These are phyloP conservation scores for Osmanthus fragrans DNA, from an alignment of 257 asterid genomes.

Conservation along the genomic window DNA sequence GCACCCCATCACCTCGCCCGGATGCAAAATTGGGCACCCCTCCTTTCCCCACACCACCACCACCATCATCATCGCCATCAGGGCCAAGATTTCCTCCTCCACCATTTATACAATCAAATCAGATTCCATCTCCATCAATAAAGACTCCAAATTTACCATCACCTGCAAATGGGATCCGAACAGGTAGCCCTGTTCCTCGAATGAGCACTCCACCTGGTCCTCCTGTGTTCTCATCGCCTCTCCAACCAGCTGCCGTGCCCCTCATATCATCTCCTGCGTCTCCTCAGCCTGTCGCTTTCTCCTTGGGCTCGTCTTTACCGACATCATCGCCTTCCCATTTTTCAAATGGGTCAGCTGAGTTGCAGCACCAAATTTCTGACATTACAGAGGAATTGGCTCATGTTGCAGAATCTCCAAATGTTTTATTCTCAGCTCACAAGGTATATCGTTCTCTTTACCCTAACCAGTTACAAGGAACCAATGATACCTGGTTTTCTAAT, in stretches of 20 bases:
- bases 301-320: slow-evolving; percentile 75
- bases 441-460: slow-evolving; percentile 34
- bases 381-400: slow-evolving; percentile 48
- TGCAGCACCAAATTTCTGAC: slow-evolving; percentile 61
- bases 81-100: slow-evolving; percentile 62
- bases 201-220: slow-evolving; percentile 99
- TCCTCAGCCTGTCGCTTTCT: slow-evolving; percentile 87
- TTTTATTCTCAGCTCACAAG: slow-evolving; percentile 91
- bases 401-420: slow-evolving; percentile 60
- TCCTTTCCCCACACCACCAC: slow-evolving; percentile 35
- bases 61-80: slow-evolving; percentile 35
- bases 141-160: slow-evolving; percentile 68
- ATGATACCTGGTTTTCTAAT: background rate
- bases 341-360: slow-evolving; percentile 67
- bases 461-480: background rate
- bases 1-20: slow-evolving; percentile 23
- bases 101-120: slow-evolving; percentile 59
- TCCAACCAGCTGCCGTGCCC: slow-evolving; percentile 95
- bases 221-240: slow-evolving; percentile 89
- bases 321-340: slow-evolving; percentile 67
- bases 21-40: slow-evolving; percentile 41
- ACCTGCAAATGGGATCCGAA: slow-evolving; percentile 61
- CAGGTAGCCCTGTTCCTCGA: slow-evolving; percentile 62
- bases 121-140: slow-evolving; percentile 60
- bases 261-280: slow-evolving; percentile 91